These are phyloP conservation scores for Cyamopsis tetragonoloba DNA, from an alignment of 306 rosid genomes.

Conservation along the genomic window DNA sequence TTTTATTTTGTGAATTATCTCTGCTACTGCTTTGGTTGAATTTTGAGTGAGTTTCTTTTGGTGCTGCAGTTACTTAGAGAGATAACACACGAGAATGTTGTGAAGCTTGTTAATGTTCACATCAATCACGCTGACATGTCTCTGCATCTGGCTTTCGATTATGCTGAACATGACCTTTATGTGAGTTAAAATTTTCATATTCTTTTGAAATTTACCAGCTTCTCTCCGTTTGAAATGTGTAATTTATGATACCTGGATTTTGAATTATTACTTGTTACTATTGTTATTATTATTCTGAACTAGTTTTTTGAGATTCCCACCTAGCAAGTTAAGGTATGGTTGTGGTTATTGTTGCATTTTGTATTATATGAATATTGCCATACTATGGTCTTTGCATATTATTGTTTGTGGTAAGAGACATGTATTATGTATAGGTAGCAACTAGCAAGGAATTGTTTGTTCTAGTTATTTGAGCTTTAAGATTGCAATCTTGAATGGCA, in stretches of 20 bases:
- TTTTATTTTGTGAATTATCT: background rate
- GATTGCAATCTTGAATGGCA: constrained; percentile 38
- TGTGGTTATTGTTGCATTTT: background rate
- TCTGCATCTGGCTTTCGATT: constrained; percentile 89
- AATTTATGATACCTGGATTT: constrained; percentile 9
- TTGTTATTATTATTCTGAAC: background rate
- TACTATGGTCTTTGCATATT: constrained; percentile 1
- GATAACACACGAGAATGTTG: constrained; percentile 87
- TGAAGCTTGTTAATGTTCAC: constrained; percentile 93
- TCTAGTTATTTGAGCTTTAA: background rate
- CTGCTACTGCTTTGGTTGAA: constrained; percentile 8
- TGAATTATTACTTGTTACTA: background rate
- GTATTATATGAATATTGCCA: background rate
- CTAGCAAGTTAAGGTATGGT: background rate
- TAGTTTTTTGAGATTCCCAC: background rate
- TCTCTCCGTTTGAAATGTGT: background rate
- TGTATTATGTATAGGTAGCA: background rate
- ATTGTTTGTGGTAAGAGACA: constrained; percentile 2
- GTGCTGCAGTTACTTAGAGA: constrained; percentile 82
- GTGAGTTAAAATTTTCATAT: constrained; percentile 41
- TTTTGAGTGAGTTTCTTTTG: background rate
- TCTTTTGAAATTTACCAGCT: background rate
- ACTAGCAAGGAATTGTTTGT: constrained; percentile 9
- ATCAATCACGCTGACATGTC: constrained; percentile 95
- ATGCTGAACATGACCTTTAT: constrained; percentile 93